Percentiles rank a stretch among this genome's conserved stretches.
Evolutionary conservation across 2,329 filamentous ascomycete genomes (phyloP).

Genomic region (Diplodia seriata): DNA sequence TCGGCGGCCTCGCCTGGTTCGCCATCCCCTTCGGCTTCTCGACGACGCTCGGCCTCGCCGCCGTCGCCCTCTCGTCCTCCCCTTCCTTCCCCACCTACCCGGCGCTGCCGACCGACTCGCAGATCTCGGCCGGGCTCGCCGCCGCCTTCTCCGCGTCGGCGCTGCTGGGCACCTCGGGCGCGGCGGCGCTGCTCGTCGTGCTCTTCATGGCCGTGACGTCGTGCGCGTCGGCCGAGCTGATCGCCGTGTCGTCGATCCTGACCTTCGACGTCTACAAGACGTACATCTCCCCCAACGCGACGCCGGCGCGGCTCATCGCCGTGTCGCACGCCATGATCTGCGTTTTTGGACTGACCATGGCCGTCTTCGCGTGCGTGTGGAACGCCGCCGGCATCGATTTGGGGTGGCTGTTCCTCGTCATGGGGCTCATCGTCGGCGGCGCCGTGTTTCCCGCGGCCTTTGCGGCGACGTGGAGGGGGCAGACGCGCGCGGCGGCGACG

Average conservation of each 20-base stretch:
- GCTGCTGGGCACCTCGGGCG: slow-evolving; percentile 49
- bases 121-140: slow-evolving; percentile 49
- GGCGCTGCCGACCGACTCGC: slow-evolving; percentile 38
- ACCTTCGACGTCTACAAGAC: slow-evolving; percentile 62
- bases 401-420: slow-evolving; percentile 63
- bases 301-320: slow-evolving; percentile 58
- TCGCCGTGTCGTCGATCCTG: slow-evolving; percentile 62
- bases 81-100: slow-evolving; percentile 63
- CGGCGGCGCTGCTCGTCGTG: slow-evolving; percentile 43
- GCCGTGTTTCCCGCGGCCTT: slow-evolving; percentile 62
- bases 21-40: slow-evolving; percentile 62
- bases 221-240: slow-evolving; percentile 60
- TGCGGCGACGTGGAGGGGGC: slow-evolving; percentile 60
- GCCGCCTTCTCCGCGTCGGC: slow-evolving; percentile 50
- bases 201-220: slow-evolving; percentile 55
- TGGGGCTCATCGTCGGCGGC: slow-evolving; percentile 61
- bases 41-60: slow-evolving; percentile 59
- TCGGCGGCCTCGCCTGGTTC: slow-evolving; percentile 62
- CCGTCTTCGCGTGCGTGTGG: slow-evolving; percentile 60
- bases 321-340: slow-evolving; percentile 62
- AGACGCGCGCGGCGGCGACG: slow-evolving; percentile 59
- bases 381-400: slow-evolving; percentile 60
- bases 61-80: slow-evolving; percentile 56
- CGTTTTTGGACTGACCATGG: slow-evolving; percentile 59
- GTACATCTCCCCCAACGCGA: slow-evolving; percentile 57